Evolutionary conservation across 2,329 filamentous ascomycete species (phyloP), one percentile per base, ranked within the genome.

Genomic region (Fusarium sp.): DNA sequence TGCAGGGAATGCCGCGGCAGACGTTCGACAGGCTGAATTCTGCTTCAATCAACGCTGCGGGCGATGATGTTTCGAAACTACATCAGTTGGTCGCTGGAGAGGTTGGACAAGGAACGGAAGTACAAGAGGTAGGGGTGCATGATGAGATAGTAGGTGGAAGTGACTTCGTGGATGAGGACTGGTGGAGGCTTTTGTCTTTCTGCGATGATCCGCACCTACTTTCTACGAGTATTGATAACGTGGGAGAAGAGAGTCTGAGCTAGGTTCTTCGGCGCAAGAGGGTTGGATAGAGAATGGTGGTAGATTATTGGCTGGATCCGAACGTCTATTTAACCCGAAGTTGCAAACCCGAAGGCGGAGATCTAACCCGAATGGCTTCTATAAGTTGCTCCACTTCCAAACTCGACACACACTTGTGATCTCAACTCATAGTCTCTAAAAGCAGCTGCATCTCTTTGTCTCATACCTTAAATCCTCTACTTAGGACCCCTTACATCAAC

Each of bases 151-250:
- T 51, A 16, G 36, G 46, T 7, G 54, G 40, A 3, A 59, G 42
- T 20, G 69, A 68, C 36, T 59, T 67, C 20, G 63, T 62, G 15
- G 68, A 61, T 3, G 72, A 72, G 5, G 72, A 74, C 10, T 71
- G 70, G 57, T 74, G 72, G 72, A 60, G 69, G 26, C 55, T 74
- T 4, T 36, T 74, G 23, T 67, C 72, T 0, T 73, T 74, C 36
- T 73, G 71, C 36, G 72, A 74, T 41, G 72, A 74, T 44, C 72
- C 72, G 8, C 72, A 74, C 61, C 42, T 74, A 5, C 47, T 74
- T 4, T 72, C 72, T 8, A 74, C 70, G 3, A 69, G 42, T 36
- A 54, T 70, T 11, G 69, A 64, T 2, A 57, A 62, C 0, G 28
- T 15, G 5, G 66, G 44, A 0, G 46, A 51, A 10, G 23, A 18